phyloP scores from a whole-genome alignment of 495 filamentous ascomycete genomes.

The Penicillium canariense region DNA sequence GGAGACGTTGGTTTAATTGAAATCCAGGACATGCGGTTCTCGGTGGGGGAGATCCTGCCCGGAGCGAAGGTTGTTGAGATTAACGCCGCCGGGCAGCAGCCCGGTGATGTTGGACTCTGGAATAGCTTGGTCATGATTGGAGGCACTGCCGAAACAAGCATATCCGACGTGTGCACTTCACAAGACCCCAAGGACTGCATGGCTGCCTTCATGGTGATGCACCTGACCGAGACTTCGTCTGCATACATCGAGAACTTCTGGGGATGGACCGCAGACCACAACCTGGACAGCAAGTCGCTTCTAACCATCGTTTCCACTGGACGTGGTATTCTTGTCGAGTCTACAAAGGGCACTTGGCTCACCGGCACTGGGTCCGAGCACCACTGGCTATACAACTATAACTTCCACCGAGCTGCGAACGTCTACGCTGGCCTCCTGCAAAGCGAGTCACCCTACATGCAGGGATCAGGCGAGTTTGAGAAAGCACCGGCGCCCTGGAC shows the following conservation, averaged over 20 bases:
- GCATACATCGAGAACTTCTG: slow-evolving; percentile 61
- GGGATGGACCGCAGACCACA: slow-evolving; percentile 61
- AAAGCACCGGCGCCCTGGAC: slow-evolving; percentile 46
- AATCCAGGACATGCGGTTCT: slow-evolving; percentile 57
- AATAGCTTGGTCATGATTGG: slow-evolving; percentile 53
- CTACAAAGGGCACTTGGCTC: slow-evolving; percentile 43
- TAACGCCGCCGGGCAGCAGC: slow-evolving; percentile 47
- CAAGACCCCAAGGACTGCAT: slow-evolving; percentile 34
- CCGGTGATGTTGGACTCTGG: slow-evolving; percentile 59
- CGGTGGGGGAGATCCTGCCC: slow-evolving; percentile 48
- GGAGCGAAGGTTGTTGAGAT: slow-evolving; percentile 51
- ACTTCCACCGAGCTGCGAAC: slow-evolving; percentile 47
- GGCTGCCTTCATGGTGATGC: slow-evolving; percentile 54
- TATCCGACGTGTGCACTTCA: slow-evolving; percentile 38
- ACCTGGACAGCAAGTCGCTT: slow-evolving; percentile 39
- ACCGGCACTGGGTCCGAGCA: slow-evolving; percentile 45
- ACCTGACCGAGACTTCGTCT: slow-evolving; percentile 48
- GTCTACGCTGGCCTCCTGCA: slow-evolving; percentile 47
- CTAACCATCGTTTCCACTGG: slow-evolving; percentile 47
- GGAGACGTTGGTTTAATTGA: slow-evolving; percentile 57
- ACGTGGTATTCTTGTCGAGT: slow-evolving; percentile 50
- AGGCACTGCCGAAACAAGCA: slow-evolving; percentile 46
- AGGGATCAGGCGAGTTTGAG: slow-evolving; percentile 33
- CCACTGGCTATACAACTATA: slow-evolving; percentile 51
- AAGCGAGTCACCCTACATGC: slow-evolving; percentile 49